A percentile compares a stretch with the other conserved stretches of the same genome.
Evolutionary conservation across 208 protist genomes (phyloP).

Genomic region (Leishmania martiniquensis): DNA sequence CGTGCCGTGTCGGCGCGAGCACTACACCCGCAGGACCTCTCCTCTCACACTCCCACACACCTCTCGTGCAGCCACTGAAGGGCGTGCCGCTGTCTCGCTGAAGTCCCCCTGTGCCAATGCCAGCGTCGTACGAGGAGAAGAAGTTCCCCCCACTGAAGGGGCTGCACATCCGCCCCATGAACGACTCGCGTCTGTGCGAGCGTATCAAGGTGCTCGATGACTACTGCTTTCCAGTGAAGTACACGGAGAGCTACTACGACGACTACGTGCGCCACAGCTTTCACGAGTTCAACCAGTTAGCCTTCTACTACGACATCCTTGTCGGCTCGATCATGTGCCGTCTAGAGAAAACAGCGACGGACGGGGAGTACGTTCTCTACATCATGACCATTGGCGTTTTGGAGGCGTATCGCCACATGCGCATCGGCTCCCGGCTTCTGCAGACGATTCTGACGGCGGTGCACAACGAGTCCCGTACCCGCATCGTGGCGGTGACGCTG

Average conservation of each 20-base stretch:
- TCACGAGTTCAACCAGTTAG: constrained; percentile 77
- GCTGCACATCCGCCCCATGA: constrained; percentile 65
- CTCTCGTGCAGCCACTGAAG: background rate
- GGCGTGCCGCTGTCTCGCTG: background rate
- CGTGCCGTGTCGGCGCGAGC: background rate
- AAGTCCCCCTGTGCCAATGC: background rate
- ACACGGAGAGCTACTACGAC: constrained; percentile 86
- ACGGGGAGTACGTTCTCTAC: constrained; percentile 77
- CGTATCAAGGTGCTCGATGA: constrained; percentile 80
- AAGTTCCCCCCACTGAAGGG: constrained; percentile 50
- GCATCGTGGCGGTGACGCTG: constrained; percentile 65
- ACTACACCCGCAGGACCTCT: background rate
- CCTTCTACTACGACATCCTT: constrained; percentile 91
- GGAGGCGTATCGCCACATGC: constrained; percentile 88
- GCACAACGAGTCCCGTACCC: constrained; percentile 50
- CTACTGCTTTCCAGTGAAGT: constrained; percentile 83
- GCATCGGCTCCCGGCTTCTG: constrained; percentile 83
- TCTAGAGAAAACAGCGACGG: constrained; percentile 62
- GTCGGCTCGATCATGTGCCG: constrained; percentile 92
- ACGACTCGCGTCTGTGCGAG: constrained; percentile 74
- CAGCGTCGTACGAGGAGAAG: constrained; percentile 30
- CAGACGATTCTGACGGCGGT: constrained; percentile 57
- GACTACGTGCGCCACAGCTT: constrained; percentile 61
- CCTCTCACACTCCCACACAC: background rate
- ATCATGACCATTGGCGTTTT: constrained; percentile 95